Evolutionary conservation across 768 basidiomycete genomes (phyloP).

Genomic region (Trametes villosa): DNA sequence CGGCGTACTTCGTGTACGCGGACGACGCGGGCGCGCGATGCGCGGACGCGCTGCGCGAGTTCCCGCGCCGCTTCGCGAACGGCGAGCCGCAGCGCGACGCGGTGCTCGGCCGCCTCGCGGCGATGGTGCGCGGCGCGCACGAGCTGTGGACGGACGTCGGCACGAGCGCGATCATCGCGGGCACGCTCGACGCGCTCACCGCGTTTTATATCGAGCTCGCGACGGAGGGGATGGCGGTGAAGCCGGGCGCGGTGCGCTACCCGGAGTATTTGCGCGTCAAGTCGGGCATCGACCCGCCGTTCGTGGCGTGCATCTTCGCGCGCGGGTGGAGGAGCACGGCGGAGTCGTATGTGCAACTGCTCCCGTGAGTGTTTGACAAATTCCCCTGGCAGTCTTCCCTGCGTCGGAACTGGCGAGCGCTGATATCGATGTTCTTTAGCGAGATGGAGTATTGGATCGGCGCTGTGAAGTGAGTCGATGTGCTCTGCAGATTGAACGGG

Average conservation of each 20-base stretch:
- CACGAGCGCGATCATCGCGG: slow-evolving; percentile 28
- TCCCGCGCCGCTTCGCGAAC: background rate
- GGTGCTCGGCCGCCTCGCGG: slow-evolving; percentile 6
- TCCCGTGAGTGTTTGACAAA: slow-evolving; percentile 34
- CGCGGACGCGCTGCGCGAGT: slow-evolving; percentile 1
- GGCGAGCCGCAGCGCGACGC: slow-evolving; percentile 4
- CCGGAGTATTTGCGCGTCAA: slow-evolving; percentile 33
- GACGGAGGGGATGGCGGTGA: slow-evolving; percentile 32
- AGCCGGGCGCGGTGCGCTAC: slow-evolving; percentile 33
- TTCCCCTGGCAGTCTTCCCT: background rate
- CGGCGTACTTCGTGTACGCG: slow-evolving; percentile 6
- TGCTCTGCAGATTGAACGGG: no score
- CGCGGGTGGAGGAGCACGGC: slow-evolving; percentile 34
- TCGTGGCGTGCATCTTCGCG: slow-evolving; percentile 37
- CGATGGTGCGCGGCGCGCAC: background rate
- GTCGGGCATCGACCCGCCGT: slow-evolving; percentile 43
- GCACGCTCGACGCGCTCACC: slow-evolving; percentile 43
- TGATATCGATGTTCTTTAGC: background rate
- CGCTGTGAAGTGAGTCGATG: slow-evolving; percentile 9
- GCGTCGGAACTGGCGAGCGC: background rate
- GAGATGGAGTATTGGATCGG: slow-evolving; percentile 20
- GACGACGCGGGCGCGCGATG: slow-evolving; percentile 5
- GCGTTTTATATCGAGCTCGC: slow-evolving; percentile 40
- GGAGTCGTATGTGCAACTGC: slow-evolving; percentile 40
- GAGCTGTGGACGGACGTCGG: slow-evolving; percentile 12